phyloP scores from a whole-genome alignment of 2,329 filamentous ascomycete genomes.

The Cytospora leucostoma region DNA sequence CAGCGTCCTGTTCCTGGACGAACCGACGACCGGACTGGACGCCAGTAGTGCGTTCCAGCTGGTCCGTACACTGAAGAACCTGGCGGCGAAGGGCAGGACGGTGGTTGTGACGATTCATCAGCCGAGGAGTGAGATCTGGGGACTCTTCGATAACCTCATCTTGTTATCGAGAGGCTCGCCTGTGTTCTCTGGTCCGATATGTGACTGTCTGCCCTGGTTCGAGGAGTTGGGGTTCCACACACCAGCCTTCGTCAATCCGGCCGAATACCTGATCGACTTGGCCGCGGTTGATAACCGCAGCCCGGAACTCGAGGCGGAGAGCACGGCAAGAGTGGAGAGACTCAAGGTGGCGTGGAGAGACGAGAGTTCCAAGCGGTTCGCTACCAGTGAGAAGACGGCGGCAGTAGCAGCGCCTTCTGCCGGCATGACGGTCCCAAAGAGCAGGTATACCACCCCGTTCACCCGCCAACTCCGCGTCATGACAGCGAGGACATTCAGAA shows the following conservation, averaged over 20 bases:
- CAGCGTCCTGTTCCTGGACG: constrained; percentile 75
- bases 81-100: constrained; percentile 69
- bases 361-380: constrained; percentile 38
- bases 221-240: constrained; percentile 59
- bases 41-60: constrained; percentile 76
- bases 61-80: constrained; percentile 66
- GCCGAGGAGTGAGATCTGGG: constrained; percentile 78
- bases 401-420: background rate
- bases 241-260: constrained; percentile 74
- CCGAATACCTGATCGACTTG: constrained; percentile 74
- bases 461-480: constrained; percentile 65
- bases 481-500: constrained; percentile 68
- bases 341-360: constrained; percentile 62
- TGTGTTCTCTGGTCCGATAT: constrained; percentile 65
- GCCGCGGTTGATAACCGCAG: constrained; percentile 74
- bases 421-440: constrained; percentile 26
- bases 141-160: constrained; percentile 71
- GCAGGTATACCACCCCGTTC: constrained; percentile 55
- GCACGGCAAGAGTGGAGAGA: constrained; percentile 58
- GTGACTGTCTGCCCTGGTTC: constrained; percentile 66
- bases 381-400: constrained; percentile 29
- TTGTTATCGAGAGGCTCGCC: constrained; percentile 68
- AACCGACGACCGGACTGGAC: constrained; percentile 77
- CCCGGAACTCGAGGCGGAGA: constrained; percentile 63
- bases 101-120: constrained; percentile 77